Conservation (phyloP, 2,329 filamentous ascomycete genomes). For the Penicillium thymicola region DNA sequence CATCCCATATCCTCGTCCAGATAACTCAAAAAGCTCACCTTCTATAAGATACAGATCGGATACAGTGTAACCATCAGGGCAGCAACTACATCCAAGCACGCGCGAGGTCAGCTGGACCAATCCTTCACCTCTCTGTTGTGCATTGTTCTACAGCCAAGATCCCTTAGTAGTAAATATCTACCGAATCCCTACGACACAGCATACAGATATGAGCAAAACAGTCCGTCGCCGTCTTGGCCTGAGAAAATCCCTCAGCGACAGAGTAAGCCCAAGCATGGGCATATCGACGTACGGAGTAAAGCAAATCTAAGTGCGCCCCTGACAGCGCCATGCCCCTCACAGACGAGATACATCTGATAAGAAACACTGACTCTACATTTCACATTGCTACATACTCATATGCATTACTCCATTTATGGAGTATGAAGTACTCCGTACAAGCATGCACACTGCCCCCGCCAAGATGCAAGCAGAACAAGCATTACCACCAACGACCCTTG, state of each 20-base stretch:
- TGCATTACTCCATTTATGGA: background rate
- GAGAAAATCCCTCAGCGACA: background rate
- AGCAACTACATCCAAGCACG: background rate
- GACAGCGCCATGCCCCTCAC: conserved; percentile 1
- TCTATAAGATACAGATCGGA: background rate
- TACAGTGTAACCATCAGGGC: background rate
- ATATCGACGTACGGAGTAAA: background rate
- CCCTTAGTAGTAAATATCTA: conserved; percentile 1
- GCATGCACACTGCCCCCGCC: conserved; percentile 18
- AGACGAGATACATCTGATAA: background rate
- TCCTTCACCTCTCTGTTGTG: background rate
- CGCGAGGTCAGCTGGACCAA: background rate
- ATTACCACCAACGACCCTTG: conserved; percentile 12
- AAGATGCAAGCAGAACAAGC: conserved; percentile 12
- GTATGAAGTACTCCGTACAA: background rate
- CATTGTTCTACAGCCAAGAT: conserved; percentile 9
- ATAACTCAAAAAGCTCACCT: too few relatives aligned
- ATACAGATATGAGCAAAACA: background rate
- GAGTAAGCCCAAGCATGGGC: background rate
- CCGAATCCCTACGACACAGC: background rate
- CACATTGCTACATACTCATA: background rate
- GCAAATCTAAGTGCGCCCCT: background rate
- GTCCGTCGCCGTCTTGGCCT: background rate
- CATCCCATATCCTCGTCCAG: too few relatives aligned
- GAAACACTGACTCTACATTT: background rate